phyloP scores from a whole-genome alignment of 768 basidiomycete species.

The Tylopilus subfusipes region DNA sequence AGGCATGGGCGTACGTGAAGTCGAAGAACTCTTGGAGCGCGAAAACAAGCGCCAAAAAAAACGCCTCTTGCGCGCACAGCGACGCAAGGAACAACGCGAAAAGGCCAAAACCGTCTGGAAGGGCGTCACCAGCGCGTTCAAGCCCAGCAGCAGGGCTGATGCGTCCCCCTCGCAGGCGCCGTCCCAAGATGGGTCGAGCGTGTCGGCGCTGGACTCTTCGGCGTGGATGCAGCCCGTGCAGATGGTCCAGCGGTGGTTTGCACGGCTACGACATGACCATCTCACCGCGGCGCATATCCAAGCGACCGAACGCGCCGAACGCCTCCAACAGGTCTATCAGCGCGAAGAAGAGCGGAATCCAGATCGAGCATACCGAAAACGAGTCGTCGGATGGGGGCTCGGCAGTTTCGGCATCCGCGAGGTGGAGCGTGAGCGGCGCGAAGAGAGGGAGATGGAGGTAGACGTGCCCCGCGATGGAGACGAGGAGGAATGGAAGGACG shows the following conservation, averaged over 20 bases:
- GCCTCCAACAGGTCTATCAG: slow-evolving; percentile 60
- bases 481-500: slow-evolving; percentile 26
- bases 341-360: slow-evolving; percentile 26
- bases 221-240: slow-evolving; percentile 12
- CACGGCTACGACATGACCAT: slow-evolving; percentile 65
- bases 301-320: slow-evolving; percentile 62
- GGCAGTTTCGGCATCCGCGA: slow-evolving; percentile 59
- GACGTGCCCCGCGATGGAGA: slow-evolving; percentile 9
- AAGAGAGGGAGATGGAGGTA: slow-evolving; percentile 10
- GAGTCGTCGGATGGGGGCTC: slow-evolving; percentile 62
- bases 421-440: slow-evolving; percentile 31
- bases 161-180: neutral
- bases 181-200: slow-evolving; percentile 9
- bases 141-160: slow-evolving; percentile 4
- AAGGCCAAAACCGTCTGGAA: slow-evolving; percentile 56
- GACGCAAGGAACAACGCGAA: slow-evolving; percentile 47
- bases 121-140: slow-evolving; percentile 53
- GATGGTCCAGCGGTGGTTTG: slow-evolving; percentile 52
- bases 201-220: neutral
- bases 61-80: slow-evolving; percentile 44
- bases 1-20: slow-evolving; percentile 72
- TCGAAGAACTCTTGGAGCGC: slow-evolving; percentile 56
- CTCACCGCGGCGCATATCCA: slow-evolving; percentile 66
- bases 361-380: slow-evolving; percentile 26
- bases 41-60: slow-evolving; percentile 54